These are phyloP conservation scores for Mortierella hygrophila DNA, from an alignment of 192 early-diverging fungal genomes.

Conservation along the genomic window DNA sequence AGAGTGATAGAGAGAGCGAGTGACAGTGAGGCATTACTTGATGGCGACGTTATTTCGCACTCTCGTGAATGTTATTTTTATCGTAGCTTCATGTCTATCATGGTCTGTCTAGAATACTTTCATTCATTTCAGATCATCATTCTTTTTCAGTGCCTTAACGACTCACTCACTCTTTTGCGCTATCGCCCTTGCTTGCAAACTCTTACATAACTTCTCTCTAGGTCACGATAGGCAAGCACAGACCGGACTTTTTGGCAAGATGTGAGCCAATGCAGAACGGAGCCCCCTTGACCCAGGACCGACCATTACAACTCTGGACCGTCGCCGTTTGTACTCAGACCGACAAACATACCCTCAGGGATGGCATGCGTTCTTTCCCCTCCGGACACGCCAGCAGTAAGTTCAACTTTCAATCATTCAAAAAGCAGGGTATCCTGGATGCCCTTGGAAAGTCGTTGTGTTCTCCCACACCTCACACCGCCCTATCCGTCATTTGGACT, in stretches of 20 bases:
- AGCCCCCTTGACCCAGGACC: slow-evolving; percentile 47
- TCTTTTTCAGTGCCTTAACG: background rate
- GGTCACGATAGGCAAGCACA: slow-evolving; percentile 59
- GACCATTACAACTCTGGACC: slow-evolving; percentile 60
- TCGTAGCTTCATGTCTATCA: background rate
- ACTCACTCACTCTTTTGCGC: background rate
- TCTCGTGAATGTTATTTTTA: background rate
- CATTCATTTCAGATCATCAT: background rate
- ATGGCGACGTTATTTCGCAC: background rate
- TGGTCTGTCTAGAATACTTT: background rate
- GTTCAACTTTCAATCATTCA: background rate
- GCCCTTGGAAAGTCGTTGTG: background rate
- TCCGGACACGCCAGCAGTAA: slow-evolving; percentile 86
- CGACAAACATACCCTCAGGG: slow-evolving; percentile 64
- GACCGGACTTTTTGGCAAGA: slow-evolving; percentile 61
- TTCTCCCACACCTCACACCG: background rate
- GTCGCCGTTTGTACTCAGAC: slow-evolving; percentile 64
- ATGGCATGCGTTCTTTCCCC: slow-evolving; percentile 90
- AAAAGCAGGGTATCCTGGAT: too few species aligned
- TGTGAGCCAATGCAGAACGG: slow-evolving; percentile 53
- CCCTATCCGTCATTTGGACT: background rate
- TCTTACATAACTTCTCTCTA: background rate
- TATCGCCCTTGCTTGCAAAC: background rate
- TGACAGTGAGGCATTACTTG: too few species aligned
- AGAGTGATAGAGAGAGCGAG: too few species aligned